Evolutionary conservation across 2,329 filamentous ascomycete genomes (phyloP), one percentile per base, ranked within the genome.

Genomic region (Xylaria hypoxylon): DNA sequence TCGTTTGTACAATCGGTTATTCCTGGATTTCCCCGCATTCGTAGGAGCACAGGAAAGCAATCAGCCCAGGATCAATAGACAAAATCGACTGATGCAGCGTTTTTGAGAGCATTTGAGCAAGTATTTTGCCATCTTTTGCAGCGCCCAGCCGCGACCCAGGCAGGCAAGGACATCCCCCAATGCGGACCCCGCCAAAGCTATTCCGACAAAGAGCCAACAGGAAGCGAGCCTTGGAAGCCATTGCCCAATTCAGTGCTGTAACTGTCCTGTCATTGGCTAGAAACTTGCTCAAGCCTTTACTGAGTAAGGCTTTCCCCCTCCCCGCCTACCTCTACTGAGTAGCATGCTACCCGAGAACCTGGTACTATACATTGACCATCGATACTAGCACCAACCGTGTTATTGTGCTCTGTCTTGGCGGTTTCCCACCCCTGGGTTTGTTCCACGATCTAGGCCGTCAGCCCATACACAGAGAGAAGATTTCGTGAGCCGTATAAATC

Each of bases 101-200:
- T 17, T 52, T 19, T 61, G 67, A 59, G 67, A 47, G 38, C 40
- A 38, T 69, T 67, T 69, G 67, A 69, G 67, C 67, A 69, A 67
- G 60, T 69, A 67, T 67, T 62, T 40, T 6, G 31, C 28, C 15
- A 3, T 15, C 5, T n/a, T 33, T 44, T 38, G 28, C 57, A 56
- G 56, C 44, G 33, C 57, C 52, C 47, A 62, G 58, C 38, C 40
- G 3, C 51, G 52, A 31, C n/a, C n/a, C 35, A 35, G 38, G 42
- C 19, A 48, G 38, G 8, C 26, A 50, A 26, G 11, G 5, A 40
- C n/a, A 17, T 22, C n/a, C 26, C 19, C 35, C 35, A 38, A n/a
- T 45, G 55, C 53, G 22, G 40, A 33, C 60, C 28, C 45, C 59
- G 52, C 59, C 59, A 59, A 60, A 59, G 15, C 13, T 5, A 8